phyloP scores from a whole-genome alignment of 1,139 yeast genomes.

The Pneumocystis jirovecii region DNA sequence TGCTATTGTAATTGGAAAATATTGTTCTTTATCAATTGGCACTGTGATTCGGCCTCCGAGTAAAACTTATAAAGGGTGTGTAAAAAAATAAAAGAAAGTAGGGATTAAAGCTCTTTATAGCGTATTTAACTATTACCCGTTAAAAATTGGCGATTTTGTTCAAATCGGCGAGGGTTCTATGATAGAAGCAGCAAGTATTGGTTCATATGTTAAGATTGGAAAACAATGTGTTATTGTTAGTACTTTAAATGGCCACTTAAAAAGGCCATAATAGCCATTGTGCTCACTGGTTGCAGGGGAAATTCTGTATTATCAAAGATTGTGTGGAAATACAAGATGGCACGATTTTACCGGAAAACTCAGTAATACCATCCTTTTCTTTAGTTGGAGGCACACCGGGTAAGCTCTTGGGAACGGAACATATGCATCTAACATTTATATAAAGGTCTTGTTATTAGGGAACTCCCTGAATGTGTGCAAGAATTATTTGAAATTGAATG shows the following conservation, averaged over 20 bases:
- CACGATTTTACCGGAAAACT: slow-evolving; percentile 38
- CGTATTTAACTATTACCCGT: slow-evolving; percentile 21
- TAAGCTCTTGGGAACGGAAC: neutral
- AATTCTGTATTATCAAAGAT: slow-evolving; percentile 42
- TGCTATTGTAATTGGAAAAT: slow-evolving; percentile 15
- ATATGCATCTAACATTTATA: neutral
- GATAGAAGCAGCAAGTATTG: slow-evolving; percentile 30
- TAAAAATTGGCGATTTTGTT: slow-evolving; percentile 45
- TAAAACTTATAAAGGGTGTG: slow-evolving; percentile 11
- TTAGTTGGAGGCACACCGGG: slow-evolving; percentile 24
- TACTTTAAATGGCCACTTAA: neutral
- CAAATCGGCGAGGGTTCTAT: slow-evolving; percentile 33
- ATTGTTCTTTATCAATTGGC: slow-evolving; percentile 23
- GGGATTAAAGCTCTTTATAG: slow-evolving; percentile 3
- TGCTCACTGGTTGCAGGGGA: slow-evolving; percentile 22
- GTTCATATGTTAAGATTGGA: slow-evolving; percentile 41
- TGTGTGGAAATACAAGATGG: slow-evolving; percentile 40
- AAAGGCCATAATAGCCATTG: slow-evolving; percentile 23
- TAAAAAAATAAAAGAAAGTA: slow-evolving; percentile 1
- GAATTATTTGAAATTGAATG: slow-evolving; percentile 22
- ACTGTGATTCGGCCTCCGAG: slow-evolving; percentile 28
- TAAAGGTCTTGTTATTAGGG: slow-evolving; percentile 14
- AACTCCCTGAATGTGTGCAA: slow-evolving; percentile 25
- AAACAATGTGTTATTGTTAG: slow-evolving; percentile 38
- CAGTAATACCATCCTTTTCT: slow-evolving; percentile 48